These are phyloP conservation scores for Calonectria pseudoreteaudii DNA, from an alignment of 2,329 filamentous ascomycete genomes.

Conservation along the genomic window DNA sequence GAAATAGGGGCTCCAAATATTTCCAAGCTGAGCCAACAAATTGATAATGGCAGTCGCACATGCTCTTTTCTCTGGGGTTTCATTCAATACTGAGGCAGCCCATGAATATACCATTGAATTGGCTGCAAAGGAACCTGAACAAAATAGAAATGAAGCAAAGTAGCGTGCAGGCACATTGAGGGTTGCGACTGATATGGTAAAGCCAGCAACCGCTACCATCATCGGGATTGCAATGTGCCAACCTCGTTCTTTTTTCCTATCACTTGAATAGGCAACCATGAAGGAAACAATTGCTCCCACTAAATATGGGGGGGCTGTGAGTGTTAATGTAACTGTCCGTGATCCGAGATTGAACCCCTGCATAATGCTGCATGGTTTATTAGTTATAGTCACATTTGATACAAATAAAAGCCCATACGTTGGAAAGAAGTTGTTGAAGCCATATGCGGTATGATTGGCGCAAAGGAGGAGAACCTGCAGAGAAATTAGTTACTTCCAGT, in stretches of 20 bases:
- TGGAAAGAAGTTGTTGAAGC: conserved; percentile 42
- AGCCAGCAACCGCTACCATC: conserved; percentile 31
- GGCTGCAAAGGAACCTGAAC: conserved; percentile 37
- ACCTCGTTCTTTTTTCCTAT: conserved; percentile 33
- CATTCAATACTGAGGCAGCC: conserved; percentile 47
- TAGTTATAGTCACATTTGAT: background rate
- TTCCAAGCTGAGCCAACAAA: conserved; percentile 32
- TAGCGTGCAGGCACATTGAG: conserved; percentile 35
- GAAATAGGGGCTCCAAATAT: conserved; percentile 45
- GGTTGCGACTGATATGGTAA: conserved; percentile 37
- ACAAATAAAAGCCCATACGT: background rate
- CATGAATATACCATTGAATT: conserved; percentile 52
- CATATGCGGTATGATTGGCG: conserved; percentile 37
- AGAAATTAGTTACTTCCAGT: background rate
- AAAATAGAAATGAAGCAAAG: conserved; percentile 33
- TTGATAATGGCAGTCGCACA: conserved; percentile 30
- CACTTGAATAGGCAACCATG: conserved; percentile 33
- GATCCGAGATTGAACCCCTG: conserved; percentile 30
- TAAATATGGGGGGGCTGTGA: conserved; percentile 43
- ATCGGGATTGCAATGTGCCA: conserved; percentile 34
- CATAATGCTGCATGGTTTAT: conserved; percentile 25
- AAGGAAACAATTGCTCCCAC: conserved; percentile 30
- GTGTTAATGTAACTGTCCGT: conserved; percentile 36
- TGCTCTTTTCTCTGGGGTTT: conserved; percentile 50
- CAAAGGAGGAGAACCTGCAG: conserved; percentile 31